A percentile compares a stretch with the other conserved stretches of the same genome.
These are phyloP conservation scores for Xylaria sp. DNA, from an alignment of 2,329 filamentous ascomycete genomes.

Conservation along the genomic window DNA sequence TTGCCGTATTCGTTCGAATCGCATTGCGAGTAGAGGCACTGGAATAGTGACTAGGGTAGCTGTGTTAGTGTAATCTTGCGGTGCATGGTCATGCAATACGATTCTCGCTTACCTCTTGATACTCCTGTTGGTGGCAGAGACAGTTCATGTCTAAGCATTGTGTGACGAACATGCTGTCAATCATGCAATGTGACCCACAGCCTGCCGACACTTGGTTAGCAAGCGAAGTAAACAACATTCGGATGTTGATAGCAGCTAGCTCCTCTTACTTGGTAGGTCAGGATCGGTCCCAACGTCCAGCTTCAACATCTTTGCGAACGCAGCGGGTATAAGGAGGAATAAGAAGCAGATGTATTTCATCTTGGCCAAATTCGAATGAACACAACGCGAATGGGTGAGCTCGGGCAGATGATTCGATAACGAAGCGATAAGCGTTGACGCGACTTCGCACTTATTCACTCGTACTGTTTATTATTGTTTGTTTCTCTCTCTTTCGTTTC, in stretches of 20 bases:
- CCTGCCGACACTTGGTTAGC: conserved; percentile 38
- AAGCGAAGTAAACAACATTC: neutral
- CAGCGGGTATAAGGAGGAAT: conserved; percentile 34
- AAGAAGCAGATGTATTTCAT: conserved; percentile 42
- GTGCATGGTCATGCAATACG: neutral
- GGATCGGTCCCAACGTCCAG: conserved; percentile 38
- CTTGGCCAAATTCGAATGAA: conserved; percentile 4
- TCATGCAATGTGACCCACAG: conserved; percentile 48
- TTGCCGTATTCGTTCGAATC: conserved; percentile 47
- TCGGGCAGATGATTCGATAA: neutral
- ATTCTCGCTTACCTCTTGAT: conserved; percentile 43
- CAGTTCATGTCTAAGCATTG: conserved; percentile 49
- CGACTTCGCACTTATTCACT: neutral
- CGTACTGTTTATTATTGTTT: conserved; percentile 5
- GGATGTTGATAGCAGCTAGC: neutral
- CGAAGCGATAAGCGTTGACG: neutral
- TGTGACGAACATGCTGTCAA: conserved; percentile 50
- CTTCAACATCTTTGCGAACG: conserved; percentile 40
- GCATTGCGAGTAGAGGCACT: conserved; percentile 51
- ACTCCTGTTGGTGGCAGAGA: conserved; percentile 48
- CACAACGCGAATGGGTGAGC: conserved; percentile 7
- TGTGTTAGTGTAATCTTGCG: conserved; percentile 1
- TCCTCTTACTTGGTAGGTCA: conserved; percentile 41
- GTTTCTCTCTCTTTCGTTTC: conserved; percentile 2
- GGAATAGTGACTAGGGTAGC: conserved; percentile 45